A percentile compares a stretch with the other conserved stretches of the same genome.
phyloP scores from a whole-genome alignment of 2,329 filamentous ascomycete species.

The Periconia sp. region DNA sequence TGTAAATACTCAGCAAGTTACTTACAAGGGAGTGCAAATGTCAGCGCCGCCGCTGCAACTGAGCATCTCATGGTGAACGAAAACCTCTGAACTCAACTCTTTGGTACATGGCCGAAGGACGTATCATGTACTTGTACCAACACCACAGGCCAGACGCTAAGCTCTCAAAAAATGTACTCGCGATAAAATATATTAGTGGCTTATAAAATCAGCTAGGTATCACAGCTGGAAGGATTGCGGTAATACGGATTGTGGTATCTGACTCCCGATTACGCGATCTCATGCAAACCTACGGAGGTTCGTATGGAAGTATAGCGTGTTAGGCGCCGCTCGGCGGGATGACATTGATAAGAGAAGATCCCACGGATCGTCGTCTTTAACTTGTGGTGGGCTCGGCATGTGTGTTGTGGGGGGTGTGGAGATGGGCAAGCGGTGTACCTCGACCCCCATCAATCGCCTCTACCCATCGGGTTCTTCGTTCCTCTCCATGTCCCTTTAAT shows the following conservation, averaged over 20 bases:
- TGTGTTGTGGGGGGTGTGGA: constrained; percentile 10
- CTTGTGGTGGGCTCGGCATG: constrained; percentile 2
- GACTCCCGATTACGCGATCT: constrained; percentile 20
- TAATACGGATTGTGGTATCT: constrained; percentile 16
- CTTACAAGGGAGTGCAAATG: constrained; percentile 16
- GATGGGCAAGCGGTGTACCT: constrained; percentile 1
- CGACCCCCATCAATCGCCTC: not conserved
- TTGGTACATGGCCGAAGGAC: not conserved
- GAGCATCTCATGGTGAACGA: constrained; percentile 18
- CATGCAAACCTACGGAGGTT: constrained; percentile 10
- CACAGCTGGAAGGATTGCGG: constrained; percentile 17
- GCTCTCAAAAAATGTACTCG: not conserved
- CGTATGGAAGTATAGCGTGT: not conserved
- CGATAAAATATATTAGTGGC: constrained; percentile 15
- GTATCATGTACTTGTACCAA: not conserved
- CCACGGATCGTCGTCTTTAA: constrained; percentile 11
- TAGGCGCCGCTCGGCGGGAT: too few relatives aligned
- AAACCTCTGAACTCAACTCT: not conserved
- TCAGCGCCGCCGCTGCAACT: constrained; percentile 6
- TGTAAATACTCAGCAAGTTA: not conserved
- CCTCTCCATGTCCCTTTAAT: not conserved
- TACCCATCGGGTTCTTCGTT: too few relatives aligned
- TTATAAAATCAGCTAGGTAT: constrained; percentile 12
- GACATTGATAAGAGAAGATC: constrained; percentile 5
- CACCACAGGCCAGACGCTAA: not conserved